Base-by-base conservation (phyloP, 768 basidiomycete species). In the Suillus spraguei region DNA sequence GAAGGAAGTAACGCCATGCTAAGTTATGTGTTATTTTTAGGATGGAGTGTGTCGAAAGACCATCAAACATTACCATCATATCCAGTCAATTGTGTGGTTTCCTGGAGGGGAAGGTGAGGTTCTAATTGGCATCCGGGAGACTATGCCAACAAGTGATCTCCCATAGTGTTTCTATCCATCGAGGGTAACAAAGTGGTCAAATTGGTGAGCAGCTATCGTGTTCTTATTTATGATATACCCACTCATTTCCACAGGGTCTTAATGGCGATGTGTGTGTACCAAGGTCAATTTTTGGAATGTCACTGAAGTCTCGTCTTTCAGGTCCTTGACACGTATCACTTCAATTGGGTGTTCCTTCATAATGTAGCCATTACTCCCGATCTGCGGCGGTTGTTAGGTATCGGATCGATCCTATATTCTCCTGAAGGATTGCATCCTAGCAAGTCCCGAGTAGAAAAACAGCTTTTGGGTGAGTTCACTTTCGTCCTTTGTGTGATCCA, bases 61-160 rank as follows among this genome's bases (percentile, higher is more conserved):
- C 0, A 89, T 92, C 53, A 83, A 87, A 64, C 80, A 89, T 9
- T 73, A 79, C 42, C 76, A 78, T 24, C 71, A 75, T 28, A 83
- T 92, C 14, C 87, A 90, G 67, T 82, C 88, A 0, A 81, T 91
- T 42, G 80, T 84, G 10, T 92, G 90, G 91, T 82, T 86, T 65
- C 87, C 90, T 13, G 80, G 78, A 60, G 85, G 88, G 44, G 79
- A 86, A 76, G 81, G 88, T 88, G 64, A 64, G 72, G 60, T 28
- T 4, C 17, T 32, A 36, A 20, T 39, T 38, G 33, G 20, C 46
- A 41, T n/a, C 9, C 44, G 35, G 4, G 20, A 32, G 24, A 17
- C 24, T 36, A 22, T 60, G 28, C 28, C 9, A 32, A 39, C 59
- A 22, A 60, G 8, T 14, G 13, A 28, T 59, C 46, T 24, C 24